phyloP scores from a whole-genome alignment of 345 rosid genomes.

The Gossypioides kirkii region DNA sequence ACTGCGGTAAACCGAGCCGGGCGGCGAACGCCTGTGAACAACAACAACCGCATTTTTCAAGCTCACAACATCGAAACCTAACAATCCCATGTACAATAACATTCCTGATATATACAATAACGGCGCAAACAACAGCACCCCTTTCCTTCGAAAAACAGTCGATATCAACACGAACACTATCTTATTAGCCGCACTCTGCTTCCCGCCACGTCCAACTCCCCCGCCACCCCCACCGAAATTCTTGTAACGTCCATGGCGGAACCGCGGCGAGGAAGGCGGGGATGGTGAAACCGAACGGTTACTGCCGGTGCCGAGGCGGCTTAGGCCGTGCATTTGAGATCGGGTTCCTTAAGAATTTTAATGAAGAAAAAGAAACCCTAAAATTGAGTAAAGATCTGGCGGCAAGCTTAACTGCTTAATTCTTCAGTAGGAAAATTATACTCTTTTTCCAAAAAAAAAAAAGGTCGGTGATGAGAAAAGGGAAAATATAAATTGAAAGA shows the following conservation, averaged over 20 bases:
- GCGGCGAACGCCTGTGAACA: slow-evolving; percentile 48
- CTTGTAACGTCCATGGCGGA: slow-evolving; percentile 56
- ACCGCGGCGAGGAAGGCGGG: slow-evolving; percentile 82
- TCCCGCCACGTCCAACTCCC: slow-evolving; percentile 23
- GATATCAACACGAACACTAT: slow-evolving; percentile 48
- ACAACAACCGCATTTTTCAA: slow-evolving; percentile 49
- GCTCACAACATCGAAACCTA: slow-evolving; percentile 65
- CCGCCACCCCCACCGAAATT: slow-evolving; percentile 8
- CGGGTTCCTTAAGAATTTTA: background rate
- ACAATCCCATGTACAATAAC: slow-evolving; percentile 84
- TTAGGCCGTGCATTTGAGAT: slow-evolving; percentile 60
- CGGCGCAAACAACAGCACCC: slow-evolving; percentile 79
- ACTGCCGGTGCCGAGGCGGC: slow-evolving; percentile 62
- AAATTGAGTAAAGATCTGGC: slow-evolving; percentile 2
- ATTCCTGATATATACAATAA: slow-evolving; percentile 75
- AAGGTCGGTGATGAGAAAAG: background rate
- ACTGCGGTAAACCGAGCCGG: slow-evolving; percentile 82
- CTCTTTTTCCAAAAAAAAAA: background rate
- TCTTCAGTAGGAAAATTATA: background rate
- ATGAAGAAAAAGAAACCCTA: background rate
- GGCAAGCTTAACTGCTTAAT: background rate
- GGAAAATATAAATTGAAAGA: background rate
- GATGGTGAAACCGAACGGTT: slow-evolving; percentile 43
- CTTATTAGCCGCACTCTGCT: slow-evolving; percentile 51
- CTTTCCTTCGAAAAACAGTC: slow-evolving; percentile 65